These are phyloP conservation scores for Dichomitus squalens DNA, from an alignment of 1,284 basidiomycete genomes.

Conservation along the genomic window DNA sequence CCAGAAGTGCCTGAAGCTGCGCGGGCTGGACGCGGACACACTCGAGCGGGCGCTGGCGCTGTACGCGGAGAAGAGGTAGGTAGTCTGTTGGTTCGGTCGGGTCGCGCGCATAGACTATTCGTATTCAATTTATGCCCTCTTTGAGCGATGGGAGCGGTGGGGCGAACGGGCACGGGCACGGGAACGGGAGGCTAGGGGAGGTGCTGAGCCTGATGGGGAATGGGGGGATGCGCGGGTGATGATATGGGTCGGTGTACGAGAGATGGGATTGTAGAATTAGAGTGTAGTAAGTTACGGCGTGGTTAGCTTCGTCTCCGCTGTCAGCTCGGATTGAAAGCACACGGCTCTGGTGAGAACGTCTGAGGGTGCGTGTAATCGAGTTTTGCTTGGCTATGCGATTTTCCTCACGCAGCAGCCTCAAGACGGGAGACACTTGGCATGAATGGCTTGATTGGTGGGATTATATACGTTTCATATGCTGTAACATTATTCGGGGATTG, in stretches of 20 bases:
- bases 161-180: too few relatives aligned
- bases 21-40: conserved; percentile 58
- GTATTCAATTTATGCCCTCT: not conserved
- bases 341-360: too few relatives aligned
- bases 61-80: conserved; percentile 31
- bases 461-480: too few relatives aligned
- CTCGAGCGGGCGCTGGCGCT: conserved; percentile 48
- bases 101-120: not conserved
- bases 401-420: too few relatives aligned
- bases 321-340: too few relatives aligned
- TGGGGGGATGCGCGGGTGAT: conserved; percentile 1
- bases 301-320: not conserved
- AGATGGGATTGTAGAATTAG: not conserved
- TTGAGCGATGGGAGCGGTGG: not conserved
- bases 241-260: not conserved
- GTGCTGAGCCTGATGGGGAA: not conserved
- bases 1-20: conserved; percentile 72
- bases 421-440: too few relatives aligned
- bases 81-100: not conserved
- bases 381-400: too few relatives aligned
- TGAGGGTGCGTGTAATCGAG: too few relatives aligned
- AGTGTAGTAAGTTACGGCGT: too few relatives aligned
- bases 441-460: too few relatives aligned
- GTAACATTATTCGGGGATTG: not conserved
- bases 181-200: not conserved